Base-by-base conservation (phyloP, 371 early-diverging fungal genomes). In the Sporodiniella umbellata region DNA sequence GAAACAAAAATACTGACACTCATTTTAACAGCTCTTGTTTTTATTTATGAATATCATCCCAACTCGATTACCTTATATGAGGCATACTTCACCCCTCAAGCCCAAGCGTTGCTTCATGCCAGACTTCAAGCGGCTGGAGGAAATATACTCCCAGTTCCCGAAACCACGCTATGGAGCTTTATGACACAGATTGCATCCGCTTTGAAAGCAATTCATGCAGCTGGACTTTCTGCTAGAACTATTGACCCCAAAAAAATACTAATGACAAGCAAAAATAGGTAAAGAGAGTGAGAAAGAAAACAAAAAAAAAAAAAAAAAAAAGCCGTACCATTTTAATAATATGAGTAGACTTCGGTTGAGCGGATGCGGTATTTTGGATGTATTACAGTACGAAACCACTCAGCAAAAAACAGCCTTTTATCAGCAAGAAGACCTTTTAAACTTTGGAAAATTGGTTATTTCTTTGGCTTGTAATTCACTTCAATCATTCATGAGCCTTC, bases 31-130 rank as follows among this genome's bases (percentile, higher is more conserved):
- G 88, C 92, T 0, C 75, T 92, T 8, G 79, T 92, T 2, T 84
- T 94, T 62, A 89, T 90, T 4, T 94, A 92, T 62, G 95, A 95
- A 57, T 95, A 89, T 67, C 88, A 90, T 72, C 96, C 98, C 5
- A 81, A 88, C 33, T 74, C 94, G 12, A 75, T 70, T 45, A 93
- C 92, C 0, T 62, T 95, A 12, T 78, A 64, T 55, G 70, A 80
- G 18, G 80, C 84, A 14, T 79, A 92, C 61, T 86, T 93, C 51
- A 68, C 78, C 8, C 70, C 74, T 2, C 77, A 75, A 46, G 78
- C 76, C 10, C 83, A 80, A 47, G 68, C 80, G 0, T 62, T 71
- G 1, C 55, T 74, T 42, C 72, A 64, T 15, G 67, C 64, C 21
- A 48, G 66, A 56, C 31, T 66, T 37, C 68, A 79, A 67, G 63